Evolutionary conservation across 805 yeast species (phyloP).

Genomic region (Kodamaea nitidulidarum): DNA sequence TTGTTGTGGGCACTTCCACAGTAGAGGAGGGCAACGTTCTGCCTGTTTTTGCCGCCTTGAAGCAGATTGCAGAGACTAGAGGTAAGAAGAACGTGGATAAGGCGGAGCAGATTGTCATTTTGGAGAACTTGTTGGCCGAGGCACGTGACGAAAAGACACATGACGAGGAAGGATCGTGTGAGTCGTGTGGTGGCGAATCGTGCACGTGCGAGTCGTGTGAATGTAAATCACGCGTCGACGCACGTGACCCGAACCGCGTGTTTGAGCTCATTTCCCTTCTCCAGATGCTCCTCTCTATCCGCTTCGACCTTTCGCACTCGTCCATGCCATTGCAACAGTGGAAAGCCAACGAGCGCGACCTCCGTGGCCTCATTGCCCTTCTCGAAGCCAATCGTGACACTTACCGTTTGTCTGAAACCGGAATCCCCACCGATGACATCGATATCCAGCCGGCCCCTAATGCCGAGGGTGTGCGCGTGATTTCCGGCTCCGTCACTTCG

Average conservation of each 20-base stretch:
- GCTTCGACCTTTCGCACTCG: constrained; percentile 73
- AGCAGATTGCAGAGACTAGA: constrained; percentile 77
- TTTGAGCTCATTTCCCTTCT: constrained; percentile 78
- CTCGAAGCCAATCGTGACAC: constrained; percentile 55
- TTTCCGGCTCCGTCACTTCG: constrained; percentile 82
- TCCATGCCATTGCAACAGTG: constrained; percentile 80
- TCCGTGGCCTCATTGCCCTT: constrained; percentile 57
- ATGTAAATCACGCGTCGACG: too few species aligned
- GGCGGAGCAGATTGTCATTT: constrained; percentile 64
- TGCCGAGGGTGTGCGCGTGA: constrained; percentile 57
- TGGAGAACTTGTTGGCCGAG: constrained; percentile 56
- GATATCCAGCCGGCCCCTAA: constrained; percentile 62
- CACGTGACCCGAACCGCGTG: constrained; percentile 19
- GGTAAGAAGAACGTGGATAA: constrained; percentile 94
- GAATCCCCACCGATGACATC: constrained; percentile 65
- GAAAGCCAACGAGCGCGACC: constrained; percentile 64
- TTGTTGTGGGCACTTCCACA: constrained; percentile 20
- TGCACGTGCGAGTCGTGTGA: too few species aligned
- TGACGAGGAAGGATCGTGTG: too few species aligned
- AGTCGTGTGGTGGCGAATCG: too few species aligned
- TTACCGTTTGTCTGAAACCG: constrained; percentile 75
- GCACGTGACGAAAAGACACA: constrained; percentile 7
- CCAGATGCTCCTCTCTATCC: constrained; percentile 77
- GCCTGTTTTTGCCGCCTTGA: constrained; percentile 66
- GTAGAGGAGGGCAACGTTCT: constrained; percentile 36